Evolutionary conservation across 352 stramenopile species (phyloP).

Genomic region (Pythium dissotocum): DNA sequence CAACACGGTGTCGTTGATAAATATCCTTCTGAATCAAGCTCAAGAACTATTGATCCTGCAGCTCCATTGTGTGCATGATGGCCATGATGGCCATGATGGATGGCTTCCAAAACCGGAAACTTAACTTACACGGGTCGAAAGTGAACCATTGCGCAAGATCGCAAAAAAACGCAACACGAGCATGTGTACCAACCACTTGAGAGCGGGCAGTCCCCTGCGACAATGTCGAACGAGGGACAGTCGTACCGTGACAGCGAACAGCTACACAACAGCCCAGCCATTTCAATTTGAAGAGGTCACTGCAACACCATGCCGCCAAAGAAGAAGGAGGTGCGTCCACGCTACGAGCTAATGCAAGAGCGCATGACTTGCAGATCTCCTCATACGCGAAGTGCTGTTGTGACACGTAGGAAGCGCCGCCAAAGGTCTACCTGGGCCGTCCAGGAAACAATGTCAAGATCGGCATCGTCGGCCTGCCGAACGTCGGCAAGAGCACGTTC

Average conservation of each 20-base stretch:
- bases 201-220: neutral
- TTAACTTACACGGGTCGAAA: no score
- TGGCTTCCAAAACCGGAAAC: no score
- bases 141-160: no score
- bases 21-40: neutral
- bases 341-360: neutral
- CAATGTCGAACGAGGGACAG: neutral
- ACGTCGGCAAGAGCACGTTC: constrained; percentile 99
- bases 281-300: neutral
- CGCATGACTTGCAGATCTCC: neutral
- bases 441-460: constrained; percentile 96
- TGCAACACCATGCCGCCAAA: constrained; percentile 66
- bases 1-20: neutral
- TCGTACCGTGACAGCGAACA: neutral
- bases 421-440: constrained; percentile 79
- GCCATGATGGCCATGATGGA: no score
- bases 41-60: no score
- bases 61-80: no score
- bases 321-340: constrained; percentile 76
- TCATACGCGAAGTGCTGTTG: neutral
- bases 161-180: no score
- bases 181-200: neutral
- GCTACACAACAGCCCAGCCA: constrained; percentile 17
- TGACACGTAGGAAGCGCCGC: constrained; percentile 27
- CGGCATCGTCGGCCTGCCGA: constrained; percentile 99